Evolutionary conservation across 257 asterid genomes (phyloP).

Genomic region (Galeopsis tetrahit): DNA sequence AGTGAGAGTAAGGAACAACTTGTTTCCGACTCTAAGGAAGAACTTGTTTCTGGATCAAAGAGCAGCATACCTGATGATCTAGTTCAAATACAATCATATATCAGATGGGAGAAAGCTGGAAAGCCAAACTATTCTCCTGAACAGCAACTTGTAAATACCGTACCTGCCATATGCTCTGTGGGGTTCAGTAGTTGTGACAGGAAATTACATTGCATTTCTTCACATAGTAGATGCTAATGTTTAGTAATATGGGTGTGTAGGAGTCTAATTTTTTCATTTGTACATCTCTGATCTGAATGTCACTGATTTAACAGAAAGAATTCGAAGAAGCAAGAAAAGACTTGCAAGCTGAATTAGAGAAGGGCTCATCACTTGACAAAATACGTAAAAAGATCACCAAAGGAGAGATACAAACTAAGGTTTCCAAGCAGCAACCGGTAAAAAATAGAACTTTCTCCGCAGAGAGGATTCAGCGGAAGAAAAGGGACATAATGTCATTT

Average conservation of each 20-base stretch:
- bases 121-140: slow-evolving; percentile 80
- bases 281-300: slow-evolving; percentile 30
- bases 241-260: slow-evolving; percentile 10
- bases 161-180: slow-evolving; percentile 29
- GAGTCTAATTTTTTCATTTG: slow-evolving; percentile 24
- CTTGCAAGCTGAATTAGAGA: slow-evolving; percentile 72
- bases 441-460: slow-evolving; percentile 38
- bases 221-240: slow-evolving; percentile 17
- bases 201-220: slow-evolving; percentile 14
- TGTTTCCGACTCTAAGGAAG: slow-evolving; percentile 45
- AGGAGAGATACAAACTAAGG: slow-evolving; percentile 76
- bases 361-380: slow-evolving; percentile 69
- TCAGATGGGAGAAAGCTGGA: slow-evolving; percentile 93
- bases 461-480: slow-evolving; percentile 84
- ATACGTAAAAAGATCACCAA: slow-evolving; percentile 59
- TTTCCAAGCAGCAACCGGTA: slow-evolving; percentile 54
- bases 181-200: slow-evolving; percentile 25
- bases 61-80: slow-evolving; percentile 72
- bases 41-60: slow-evolving; percentile 47
- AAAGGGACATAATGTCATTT: slow-evolving; percentile 70
- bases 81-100: slow-evolving; percentile 75
- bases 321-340: slow-evolving; percentile 91
- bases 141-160: slow-evolving; percentile 69
- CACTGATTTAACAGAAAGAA: slow-evolving; percentile 63
- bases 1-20: slow-evolving; percentile 47